These are phyloP conservation scores for Rhizopus microsporus DNA, from an alignment of 371 early-diverging fungal species.

Conservation along the genomic window DNA sequence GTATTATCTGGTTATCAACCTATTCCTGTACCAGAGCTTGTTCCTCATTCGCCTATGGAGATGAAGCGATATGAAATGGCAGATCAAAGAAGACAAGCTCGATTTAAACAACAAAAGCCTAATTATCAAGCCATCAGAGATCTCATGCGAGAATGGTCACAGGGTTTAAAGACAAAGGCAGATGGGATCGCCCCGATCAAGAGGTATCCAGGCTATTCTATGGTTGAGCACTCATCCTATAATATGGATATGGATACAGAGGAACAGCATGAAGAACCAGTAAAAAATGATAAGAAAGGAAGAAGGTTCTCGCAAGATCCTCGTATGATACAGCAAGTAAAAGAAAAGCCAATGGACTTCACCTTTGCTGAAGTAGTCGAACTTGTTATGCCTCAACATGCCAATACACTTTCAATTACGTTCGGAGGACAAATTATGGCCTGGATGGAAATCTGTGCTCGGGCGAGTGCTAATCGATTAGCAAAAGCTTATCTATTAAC, in stretches of 20 bases:
- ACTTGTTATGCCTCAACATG: conserved; percentile 76
- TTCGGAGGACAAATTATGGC: conserved; percentile 84
- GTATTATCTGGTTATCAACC: conserved; percentile 37
- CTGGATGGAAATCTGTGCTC: conserved; percentile 75
- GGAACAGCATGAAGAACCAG: conserved; percentile 2
- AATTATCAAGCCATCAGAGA: conserved; percentile 24
- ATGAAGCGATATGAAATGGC: conserved; percentile 59
- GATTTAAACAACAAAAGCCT: conserved; percentile 22
- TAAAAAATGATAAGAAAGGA: conserved; percentile 16
- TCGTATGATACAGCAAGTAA: conserved; percentile 30
- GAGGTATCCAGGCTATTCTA: conserved; percentile 37
- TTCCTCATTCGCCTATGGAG: conserved; percentile 49
- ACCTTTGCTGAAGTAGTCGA: conserved; percentile 70
- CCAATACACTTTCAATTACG: conserved; percentile 69
- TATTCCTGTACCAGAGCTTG: conserved; percentile 47
- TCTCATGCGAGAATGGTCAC: conserved; percentile 47
- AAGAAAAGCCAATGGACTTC: conserved; percentile 42
- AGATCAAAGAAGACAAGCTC: conserved; percentile 51
- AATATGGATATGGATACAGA: conserved; percentile 8
- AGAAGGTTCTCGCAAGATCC: conserved; percentile 47
- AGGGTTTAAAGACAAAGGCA: conserved; percentile 32
- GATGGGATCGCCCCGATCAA: conserved; percentile 37
- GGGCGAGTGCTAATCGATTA: conserved; percentile 66
- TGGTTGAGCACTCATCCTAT: conserved; percentile 4
- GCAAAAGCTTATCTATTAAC: conserved; percentile 59